These are phyloP conservation scores for Chaetomium globosum DNA, from an alignment of 2,329 filamentous ascomycete genomes.

Conservation along the genomic window DNA sequence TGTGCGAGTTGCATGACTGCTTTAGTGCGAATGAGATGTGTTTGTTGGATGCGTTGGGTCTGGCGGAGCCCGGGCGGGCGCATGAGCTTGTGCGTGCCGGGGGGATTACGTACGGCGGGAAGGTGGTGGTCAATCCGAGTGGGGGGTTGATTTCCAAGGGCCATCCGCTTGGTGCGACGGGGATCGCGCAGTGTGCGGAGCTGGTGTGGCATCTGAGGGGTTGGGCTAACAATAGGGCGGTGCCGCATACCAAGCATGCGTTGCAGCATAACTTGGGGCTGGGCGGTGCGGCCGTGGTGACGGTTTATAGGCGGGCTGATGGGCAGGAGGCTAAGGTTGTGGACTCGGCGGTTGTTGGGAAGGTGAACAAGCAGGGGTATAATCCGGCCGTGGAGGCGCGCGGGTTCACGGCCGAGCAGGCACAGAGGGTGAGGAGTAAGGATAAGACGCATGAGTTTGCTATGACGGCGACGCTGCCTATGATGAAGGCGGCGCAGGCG, in stretches of 20 bases:
- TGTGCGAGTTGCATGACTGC: constrained; percentile 95
- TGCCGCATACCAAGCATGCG: constrained; percentile 68
- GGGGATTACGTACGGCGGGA: constrained; percentile 88
- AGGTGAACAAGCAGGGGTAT: constrained; percentile 73
- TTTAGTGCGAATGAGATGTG: constrained; percentile 96
- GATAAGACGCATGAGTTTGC: constrained; percentile 70
- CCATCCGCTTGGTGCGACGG: constrained; percentile 89
- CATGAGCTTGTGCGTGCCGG: constrained; percentile 86
- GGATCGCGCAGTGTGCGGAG: constrained; percentile 94
- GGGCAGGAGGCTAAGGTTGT: constrained; percentile 65
- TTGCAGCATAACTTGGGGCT: constrained; percentile 93
- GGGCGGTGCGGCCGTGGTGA: constrained; percentile 86
- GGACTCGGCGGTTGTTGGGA: constrained; percentile 65
- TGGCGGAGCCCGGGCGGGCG: constrained; percentile 77
- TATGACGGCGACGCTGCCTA: constrained; percentile 66
- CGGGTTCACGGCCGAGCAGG: constrained; percentile 81
- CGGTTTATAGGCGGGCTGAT: constrained; percentile 84
- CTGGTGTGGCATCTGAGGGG: constrained; percentile 93
- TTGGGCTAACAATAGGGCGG: constrained; percentile 88
- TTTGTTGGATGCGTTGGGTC: constrained; percentile 80
- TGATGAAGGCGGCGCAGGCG: constrained; percentile 64
- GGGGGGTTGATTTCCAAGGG: constrained; percentile 96
- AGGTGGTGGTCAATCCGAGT: constrained; percentile 86
- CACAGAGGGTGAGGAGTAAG: constrained; percentile 70
- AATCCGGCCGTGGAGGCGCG: constrained; percentile 89